Evolutionary conservation across 1,284 basidiomycete species (phyloP).

Genomic region (Tetrapyrgos nigripes): DNA sequence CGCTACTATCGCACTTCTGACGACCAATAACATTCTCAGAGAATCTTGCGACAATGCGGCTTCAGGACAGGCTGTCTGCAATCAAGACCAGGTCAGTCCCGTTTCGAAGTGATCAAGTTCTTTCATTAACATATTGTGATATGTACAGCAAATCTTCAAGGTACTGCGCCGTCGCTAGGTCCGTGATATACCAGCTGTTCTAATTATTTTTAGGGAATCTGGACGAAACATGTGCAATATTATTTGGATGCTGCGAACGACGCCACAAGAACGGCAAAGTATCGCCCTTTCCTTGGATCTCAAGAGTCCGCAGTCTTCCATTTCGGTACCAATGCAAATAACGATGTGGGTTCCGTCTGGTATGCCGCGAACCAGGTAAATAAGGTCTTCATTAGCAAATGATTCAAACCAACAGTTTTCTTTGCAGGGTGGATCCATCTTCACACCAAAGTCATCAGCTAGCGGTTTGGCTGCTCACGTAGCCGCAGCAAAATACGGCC

Average conservation of each 20-base stretch:
- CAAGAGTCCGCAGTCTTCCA: conserved; percentile 46
- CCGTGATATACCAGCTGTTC: too few species aligned
- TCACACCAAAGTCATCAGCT: conserved; percentile 36
- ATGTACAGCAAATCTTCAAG: conserved; percentile 52
- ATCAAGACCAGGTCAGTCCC: conserved; percentile 52
- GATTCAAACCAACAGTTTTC: neutral
- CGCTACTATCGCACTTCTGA: conserved; percentile 50
- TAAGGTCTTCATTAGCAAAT: neutral
- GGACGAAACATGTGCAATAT: conserved; percentile 51
- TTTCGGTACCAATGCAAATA: conserved; percentile 38
- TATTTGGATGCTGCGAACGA: conserved; percentile 48
- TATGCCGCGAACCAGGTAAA: conserved; percentile 46
- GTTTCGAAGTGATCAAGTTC: neutral
- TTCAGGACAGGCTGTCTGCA: conserved; percentile 43
- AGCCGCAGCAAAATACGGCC: conserved; percentile 34
- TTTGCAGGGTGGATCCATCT: conserved; percentile 26
- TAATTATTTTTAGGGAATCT: conserved; percentile 51
- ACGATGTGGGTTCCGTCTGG: conserved; percentile 56
- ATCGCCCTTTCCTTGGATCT: conserved; percentile 43
- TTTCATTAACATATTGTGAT: neutral
- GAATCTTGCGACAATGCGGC: conserved; percentile 59
- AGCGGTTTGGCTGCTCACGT: conserved; percentile 36
- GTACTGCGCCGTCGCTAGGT: conserved; percentile 26
- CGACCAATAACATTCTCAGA: conserved; percentile 47
- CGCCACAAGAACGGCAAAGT: conserved; percentile 41